A percentile compares a stretch with the other conserved stretches of the same genome.
phyloP scores from a whole-genome alignment of 768 basidiomycete species.

The Tubosaeta sp. region DNA sequence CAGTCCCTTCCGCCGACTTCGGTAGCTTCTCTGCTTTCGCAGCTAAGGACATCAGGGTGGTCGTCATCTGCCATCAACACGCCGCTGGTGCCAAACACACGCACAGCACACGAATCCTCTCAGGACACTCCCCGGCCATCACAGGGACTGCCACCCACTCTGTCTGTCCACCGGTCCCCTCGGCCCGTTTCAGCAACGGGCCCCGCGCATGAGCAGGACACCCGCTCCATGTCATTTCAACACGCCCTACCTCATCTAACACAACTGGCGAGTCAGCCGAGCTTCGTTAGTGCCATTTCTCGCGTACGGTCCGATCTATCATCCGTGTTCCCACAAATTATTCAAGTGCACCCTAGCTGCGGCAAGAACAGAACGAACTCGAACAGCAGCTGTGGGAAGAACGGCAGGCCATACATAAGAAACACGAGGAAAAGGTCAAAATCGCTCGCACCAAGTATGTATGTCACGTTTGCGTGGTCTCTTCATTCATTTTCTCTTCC shows the following conservation, averaged over 20 bases:
- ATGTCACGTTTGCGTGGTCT: background rate
- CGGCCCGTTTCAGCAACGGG: conserved; percentile 5
- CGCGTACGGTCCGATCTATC: conserved; percentile 40
- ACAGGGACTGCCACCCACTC: conserved; percentile 12
- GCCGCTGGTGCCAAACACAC: conserved; percentile 7
- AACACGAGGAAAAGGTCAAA: conserved; percentile 70
- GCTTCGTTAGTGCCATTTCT: conserved; percentile 45
- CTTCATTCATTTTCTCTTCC: conserved; percentile 2
- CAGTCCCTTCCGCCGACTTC: conserved; percentile 29
- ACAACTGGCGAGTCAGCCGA: conserved; percentile 50
- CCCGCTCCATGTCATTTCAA: conserved; percentile 55
- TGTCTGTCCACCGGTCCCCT: conserved; percentile 11
- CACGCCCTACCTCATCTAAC: conserved; percentile 68
- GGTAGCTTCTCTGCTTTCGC: conserved; percentile 63
- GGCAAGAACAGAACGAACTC: conserved; percentile 63
- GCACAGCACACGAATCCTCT: conserved; percentile 8
- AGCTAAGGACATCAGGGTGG: conserved; percentile 41
- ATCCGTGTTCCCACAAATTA: conserved; percentile 1
- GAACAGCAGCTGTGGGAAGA: conserved; percentile 70
- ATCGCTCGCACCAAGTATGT: conserved; percentile 63
- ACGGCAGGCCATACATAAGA: conserved; percentile 53
- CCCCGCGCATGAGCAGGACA: conserved; percentile 29
- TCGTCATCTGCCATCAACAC: conserved; percentile 9
- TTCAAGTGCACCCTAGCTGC: conserved; percentile 45
- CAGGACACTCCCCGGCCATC: conserved; percentile 8